phyloP scores from a whole-genome alignment of 352 stramenopile genomes.

The Pilasporangium apinafurcum region DNA sequence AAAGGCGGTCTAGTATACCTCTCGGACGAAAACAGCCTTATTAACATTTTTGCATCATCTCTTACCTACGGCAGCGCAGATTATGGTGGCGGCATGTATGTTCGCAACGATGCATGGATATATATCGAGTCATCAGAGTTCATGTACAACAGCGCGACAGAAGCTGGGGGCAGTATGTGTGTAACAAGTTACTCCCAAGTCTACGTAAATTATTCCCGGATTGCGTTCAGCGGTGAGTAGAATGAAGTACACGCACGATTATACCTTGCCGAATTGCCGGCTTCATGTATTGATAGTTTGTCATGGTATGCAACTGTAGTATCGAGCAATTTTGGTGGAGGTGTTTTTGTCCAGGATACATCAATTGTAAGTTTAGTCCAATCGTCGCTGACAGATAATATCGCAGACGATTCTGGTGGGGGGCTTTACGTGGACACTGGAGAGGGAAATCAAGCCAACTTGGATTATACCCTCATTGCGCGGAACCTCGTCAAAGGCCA shows the following conservation, averaged over 20 bases:
- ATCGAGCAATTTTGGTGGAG: constrained; percentile 41
- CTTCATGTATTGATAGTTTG: not conserved
- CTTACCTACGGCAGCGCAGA: constrained; percentile 34
- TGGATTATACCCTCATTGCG: constrained; percentile 18
- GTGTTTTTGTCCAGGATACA: constrained; percentile 35
- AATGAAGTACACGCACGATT: not conserved
- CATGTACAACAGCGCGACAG: constrained; percentile 26
- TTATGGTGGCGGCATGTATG: constrained; percentile 33
- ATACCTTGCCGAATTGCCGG: not conserved
- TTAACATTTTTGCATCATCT: constrained; percentile 13
- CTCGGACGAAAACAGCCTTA: constrained; percentile 6
- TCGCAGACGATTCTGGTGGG: constrained; percentile 51
- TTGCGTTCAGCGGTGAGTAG: constrained; percentile 31
- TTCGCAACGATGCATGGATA: constrained; percentile 19
- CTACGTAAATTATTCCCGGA: constrained; percentile 14
- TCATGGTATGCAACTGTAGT: no score
- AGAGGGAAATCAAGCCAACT: constrained; percentile 19
- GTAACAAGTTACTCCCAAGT: constrained; percentile 19
- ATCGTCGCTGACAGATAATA: constrained; percentile 32
- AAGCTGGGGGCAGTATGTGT: constrained; percentile 41
- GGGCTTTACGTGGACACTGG: constrained; percentile 52
- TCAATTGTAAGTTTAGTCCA: constrained; percentile 8
- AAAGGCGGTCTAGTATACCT: constrained; percentile 33
- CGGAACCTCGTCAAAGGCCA: constrained; percentile 34
- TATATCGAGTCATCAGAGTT: constrained; percentile 14